A percentile compares a stretch with the other conserved stretches of the same genome.
These are phyloP conservation scores for Debaryomycetaceae sp. DNA, from an alignment of 1,139 yeast species.

Conservation along the genomic window DNA sequence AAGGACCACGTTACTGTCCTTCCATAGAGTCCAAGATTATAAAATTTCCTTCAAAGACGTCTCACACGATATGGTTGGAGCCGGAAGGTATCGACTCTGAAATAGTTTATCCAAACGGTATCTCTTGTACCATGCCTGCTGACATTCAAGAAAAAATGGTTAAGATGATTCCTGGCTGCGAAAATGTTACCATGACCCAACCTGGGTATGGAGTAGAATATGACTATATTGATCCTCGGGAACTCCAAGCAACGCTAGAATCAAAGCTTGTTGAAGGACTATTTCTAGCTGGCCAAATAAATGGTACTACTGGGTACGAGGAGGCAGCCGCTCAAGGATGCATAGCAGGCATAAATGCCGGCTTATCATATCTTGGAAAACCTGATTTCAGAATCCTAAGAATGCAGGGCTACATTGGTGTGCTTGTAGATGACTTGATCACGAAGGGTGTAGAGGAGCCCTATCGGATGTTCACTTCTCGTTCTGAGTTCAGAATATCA, in stretches of 20 bases:
- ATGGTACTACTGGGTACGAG: conserved; percentile 98
- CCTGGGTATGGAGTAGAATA: conserved; percentile 99
- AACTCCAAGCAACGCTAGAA: conserved; percentile 71
- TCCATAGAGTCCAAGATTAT: conserved; percentile 88
- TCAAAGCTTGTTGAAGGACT: conserved; percentile 78
- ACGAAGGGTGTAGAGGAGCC: conserved; percentile 98
- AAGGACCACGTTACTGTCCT: conserved; percentile 97
- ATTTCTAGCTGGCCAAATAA: conserved; percentile 93
- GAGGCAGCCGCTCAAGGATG: conserved; percentile 98
- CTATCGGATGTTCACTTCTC: conserved; percentile 94
- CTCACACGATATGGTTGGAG: conserved; percentile 90
- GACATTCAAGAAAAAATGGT: conserved; percentile 81
- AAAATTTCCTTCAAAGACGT: conserved; percentile 69
- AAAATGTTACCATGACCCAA: conserved; percentile 79
- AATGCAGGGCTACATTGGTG: conserved; percentile 88
- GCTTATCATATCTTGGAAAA: conserved; percentile 40
- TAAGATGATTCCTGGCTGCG: conserved; percentile 81
- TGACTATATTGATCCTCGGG: conserved; percentile 93
- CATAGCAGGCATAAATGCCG: conserved; percentile 94
- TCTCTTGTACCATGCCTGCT: conserved; percentile 93
- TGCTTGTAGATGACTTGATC: conserved; percentile 86
- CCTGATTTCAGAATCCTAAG: conserved; percentile 59
- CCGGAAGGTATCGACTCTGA: conserved; percentile 91
- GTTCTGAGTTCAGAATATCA: conserved; percentile 89
- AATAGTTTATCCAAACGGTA: conserved; percentile 91